A percentile compares a stretch with the other conserved stretches of the same genome.
Conservation (phyloP, 2,329 filamentous ascomycete species). For the Alternaria incomplexa region DNA sequence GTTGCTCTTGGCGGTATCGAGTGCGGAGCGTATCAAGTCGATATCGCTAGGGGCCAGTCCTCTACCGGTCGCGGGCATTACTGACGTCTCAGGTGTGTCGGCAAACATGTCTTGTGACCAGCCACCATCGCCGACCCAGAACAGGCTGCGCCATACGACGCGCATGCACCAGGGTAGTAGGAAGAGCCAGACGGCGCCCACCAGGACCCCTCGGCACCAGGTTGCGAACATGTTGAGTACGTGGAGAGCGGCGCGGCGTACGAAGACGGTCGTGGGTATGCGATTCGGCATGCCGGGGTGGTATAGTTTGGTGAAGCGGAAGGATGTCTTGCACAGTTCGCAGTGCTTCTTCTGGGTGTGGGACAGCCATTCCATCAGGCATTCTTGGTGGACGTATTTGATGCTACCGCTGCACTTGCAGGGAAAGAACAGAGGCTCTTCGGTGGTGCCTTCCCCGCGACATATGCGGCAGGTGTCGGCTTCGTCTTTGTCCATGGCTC, state of each 20-base stretch:
- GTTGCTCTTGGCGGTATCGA: constrained; percentile 25
- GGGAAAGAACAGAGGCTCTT: constrained; percentile 92
- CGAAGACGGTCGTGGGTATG: constrained; percentile 80
- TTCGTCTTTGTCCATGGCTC: constrained; percentile 53
- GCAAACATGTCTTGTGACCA: constrained; percentile 58
- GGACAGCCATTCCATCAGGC: constrained; percentile 97
- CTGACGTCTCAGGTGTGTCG: constrained; percentile 12
- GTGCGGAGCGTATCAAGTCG: constrained; percentile 23
- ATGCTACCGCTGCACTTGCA: constrained; percentile 99
- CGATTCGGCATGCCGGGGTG: constrained; percentile 88
- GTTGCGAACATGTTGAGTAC: constrained; percentile 72
- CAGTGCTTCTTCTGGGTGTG: constrained; percentile 99
- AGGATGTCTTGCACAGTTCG: constrained; percentile 98
- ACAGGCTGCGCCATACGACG: constrained; percentile 88
- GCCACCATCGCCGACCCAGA: constrained; percentile 88
- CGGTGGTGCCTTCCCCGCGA: constrained; percentile 79
- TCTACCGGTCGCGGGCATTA: not conserved
- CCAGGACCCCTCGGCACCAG: constrained; percentile 79
- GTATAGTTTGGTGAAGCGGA: constrained; percentile 98
- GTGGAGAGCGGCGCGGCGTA: constrained; percentile 78
- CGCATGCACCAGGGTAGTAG: constrained; percentile 91
- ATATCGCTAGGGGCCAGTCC: constrained; percentile 14
- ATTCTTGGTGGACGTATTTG: constrained; percentile 97
- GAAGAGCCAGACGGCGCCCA: constrained; percentile 85
- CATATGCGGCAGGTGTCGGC: constrained; percentile 96